phyloP scores from a whole-genome alignment of 306 rosid species.

The Sicyos edulis region DNA sequence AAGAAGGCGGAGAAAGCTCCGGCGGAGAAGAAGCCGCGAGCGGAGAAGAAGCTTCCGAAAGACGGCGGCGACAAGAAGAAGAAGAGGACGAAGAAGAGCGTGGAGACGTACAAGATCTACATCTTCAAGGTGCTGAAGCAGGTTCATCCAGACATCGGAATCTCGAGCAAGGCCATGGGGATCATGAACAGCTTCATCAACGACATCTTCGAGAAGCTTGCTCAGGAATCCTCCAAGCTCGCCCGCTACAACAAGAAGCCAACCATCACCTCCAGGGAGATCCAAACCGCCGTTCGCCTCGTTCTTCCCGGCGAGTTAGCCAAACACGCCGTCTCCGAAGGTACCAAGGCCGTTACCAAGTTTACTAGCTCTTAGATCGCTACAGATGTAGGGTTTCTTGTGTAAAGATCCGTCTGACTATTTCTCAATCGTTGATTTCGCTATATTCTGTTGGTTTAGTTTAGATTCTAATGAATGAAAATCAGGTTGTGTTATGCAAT shows the following conservation, averaged over 20 bases:
- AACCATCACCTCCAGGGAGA: too few relatives aligned
- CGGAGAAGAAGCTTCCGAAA: conserved; percentile 46
- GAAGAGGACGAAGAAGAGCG: conserved; percentile 46
- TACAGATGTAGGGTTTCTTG: background rate
- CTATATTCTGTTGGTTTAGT: background rate
- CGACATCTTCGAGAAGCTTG: too few relatives aligned
- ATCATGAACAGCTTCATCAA: too few relatives aligned
- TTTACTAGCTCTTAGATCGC: conserved; percentile 41
- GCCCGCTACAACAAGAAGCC: too few relatives aligned
- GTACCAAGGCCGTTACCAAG: conserved; percentile 53
- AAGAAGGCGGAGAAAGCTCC: conserved; percentile 40
- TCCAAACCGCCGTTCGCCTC: too few relatives aligned
- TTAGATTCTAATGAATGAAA: background rate
- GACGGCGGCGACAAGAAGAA: conserved; percentile 47
- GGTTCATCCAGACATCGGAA: too few relatives aligned
- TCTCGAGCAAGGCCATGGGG: too few relatives aligned
- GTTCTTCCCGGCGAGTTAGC: conserved; percentile 57
- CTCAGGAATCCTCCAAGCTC: too few relatives aligned
- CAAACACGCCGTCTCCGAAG: conserved; percentile 67
- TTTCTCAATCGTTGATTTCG: background rate
- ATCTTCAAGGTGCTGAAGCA: too few relatives aligned
- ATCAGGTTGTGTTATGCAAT: too few relatives aligned
- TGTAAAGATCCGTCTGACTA: background rate
- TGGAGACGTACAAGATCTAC: conserved; percentile 55
- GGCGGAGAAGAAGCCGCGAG: conserved; percentile 55